Percentiles rank a stretch among this genome's conserved stretches.
These are phyloP conservation scores for Omphalotus guepiniiformis DNA, from an alignment of 768 basidiomycete genomes.

Conservation along the genomic window DNA sequence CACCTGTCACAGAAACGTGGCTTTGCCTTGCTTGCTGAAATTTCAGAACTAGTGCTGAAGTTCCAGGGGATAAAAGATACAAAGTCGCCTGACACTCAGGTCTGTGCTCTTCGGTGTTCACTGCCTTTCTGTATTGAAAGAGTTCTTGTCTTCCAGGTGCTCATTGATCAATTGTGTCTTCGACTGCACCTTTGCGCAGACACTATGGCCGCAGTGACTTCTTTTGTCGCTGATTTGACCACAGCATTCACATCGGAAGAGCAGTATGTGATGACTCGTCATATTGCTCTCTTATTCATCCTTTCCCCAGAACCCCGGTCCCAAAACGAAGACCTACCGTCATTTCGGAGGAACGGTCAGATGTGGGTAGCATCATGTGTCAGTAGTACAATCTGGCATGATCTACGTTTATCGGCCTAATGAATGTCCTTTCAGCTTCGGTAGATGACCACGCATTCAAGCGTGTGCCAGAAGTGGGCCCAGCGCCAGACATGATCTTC, in stretches of 20 bases:
- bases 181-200: constrained; percentile 76
- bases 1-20: constrained; percentile 42
- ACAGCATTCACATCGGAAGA: constrained; percentile 34
- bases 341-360: constrained; percentile 22
- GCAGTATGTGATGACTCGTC: constrained; percentile 15
- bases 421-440: constrained; percentile 41
- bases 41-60: constrained; percentile 44
- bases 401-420: background rate
- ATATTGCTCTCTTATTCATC: background rate
- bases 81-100: constrained; percentile 25
- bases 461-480: constrained; percentile 68
- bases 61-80: constrained; percentile 30
- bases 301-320: constrained; percentile 19
- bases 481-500: constrained; percentile 80
- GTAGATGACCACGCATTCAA: constrained; percentile 83
- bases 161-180: constrained; percentile 48
- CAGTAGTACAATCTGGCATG: background rate
- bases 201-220: constrained; percentile 54
- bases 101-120: background rate
- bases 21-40: constrained; percentile 64
- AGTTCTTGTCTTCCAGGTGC: constrained; percentile 42
- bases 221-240: constrained; percentile 50
- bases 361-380: constrained; percentile 29
- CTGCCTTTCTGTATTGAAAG: background rate
- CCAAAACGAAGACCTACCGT: constrained; percentile 26